phyloP scores from a whole-genome alignment of 495 filamentous ascomycete genomes.

The Hapsidospora chrysogenum region DNA sequence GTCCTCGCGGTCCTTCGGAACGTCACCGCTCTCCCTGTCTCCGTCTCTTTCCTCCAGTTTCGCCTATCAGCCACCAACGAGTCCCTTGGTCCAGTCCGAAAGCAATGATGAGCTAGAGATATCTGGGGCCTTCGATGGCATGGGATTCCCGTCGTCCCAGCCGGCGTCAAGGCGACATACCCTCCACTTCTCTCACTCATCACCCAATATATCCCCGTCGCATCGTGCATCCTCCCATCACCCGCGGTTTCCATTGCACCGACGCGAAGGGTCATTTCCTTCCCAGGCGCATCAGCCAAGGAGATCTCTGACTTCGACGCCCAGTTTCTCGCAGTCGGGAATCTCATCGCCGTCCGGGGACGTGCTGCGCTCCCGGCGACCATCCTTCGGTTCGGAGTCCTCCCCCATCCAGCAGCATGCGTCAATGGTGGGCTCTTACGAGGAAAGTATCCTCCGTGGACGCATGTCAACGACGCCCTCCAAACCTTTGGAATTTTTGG shows the following conservation, averaged over 20 bases:
- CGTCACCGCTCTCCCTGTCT: constrained; percentile 39
- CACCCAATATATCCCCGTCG: constrained; percentile 10
- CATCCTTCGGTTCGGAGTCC: constrained; percentile 56
- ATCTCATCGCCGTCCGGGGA: constrained; percentile 45
- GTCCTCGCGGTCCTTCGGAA: constrained; percentile 8
- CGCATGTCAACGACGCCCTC: constrained; percentile 96
- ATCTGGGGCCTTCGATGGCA: constrained; percentile 26
- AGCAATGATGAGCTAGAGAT: constrained; percentile 74
- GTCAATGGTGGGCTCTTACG: constrained; percentile 93
- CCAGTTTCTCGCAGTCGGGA: constrained; percentile 22
- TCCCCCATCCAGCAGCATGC: constrained; percentile 63
- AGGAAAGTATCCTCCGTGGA: constrained; percentile 87
- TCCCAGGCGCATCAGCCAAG: constrained; percentile 59
- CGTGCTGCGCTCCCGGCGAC: constrained; percentile 41
- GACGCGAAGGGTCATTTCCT: constrained; percentile 38
- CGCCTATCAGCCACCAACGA: constrained; percentile 74
- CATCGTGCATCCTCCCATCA: constrained; percentile 9
- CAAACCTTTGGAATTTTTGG: constrained; percentile 81
- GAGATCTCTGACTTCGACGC: constrained; percentile 50
- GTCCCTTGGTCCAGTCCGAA: constrained; percentile 77
- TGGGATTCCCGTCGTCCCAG: constrained; percentile 17
- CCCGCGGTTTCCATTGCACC: constrained; percentile 6
- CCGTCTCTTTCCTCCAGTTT: constrained; percentile 72
- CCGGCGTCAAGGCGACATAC: constrained; percentile 20
- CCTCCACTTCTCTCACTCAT: constrained; percentile 16